phyloP scores from a whole-genome alignment of 2,329 filamentous ascomycete species.

The Ceratocystis ficicola region DNA sequence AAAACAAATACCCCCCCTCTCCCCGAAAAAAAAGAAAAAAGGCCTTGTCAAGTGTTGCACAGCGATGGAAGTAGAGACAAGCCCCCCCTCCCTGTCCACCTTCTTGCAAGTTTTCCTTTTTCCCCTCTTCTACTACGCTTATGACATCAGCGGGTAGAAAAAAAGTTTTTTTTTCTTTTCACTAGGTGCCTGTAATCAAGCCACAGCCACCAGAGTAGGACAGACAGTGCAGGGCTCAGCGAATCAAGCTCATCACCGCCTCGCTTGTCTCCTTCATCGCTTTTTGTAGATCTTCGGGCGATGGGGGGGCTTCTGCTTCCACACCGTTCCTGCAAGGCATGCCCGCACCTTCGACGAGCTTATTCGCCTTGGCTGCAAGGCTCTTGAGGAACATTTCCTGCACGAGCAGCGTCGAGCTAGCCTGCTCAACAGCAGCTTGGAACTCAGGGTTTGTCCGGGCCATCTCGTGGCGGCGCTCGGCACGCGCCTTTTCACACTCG shows the following conservation, averaged over 20 bases:
- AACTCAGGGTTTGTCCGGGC: constrained; percentile 10
- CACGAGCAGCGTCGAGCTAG: constrained; percentile 16
- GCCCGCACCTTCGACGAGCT: constrained; percentile 8
- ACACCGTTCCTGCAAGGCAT: constrained; percentile 3
- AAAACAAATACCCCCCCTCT: neutral
- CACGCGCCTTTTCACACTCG: constrained; percentile 13
- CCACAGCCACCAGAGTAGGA: neutral
- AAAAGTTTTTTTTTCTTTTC: neutral
- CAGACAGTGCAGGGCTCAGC: constrained; percentile 5
- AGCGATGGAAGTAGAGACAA: neutral
- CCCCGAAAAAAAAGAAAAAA: neutral
- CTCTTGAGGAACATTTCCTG: constrained; percentile 20
- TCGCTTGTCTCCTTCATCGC: constrained; percentile 17
- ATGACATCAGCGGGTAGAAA: constrained; percentile 9
- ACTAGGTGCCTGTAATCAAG: neutral
- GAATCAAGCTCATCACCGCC: constrained; percentile 19
- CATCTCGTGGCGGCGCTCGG: constrained; percentile 1
- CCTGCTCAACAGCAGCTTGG: constrained; percentile 14
- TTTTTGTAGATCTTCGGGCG: constrained; percentile 9
- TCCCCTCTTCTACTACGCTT: neutral
- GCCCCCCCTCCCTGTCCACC: constrained; percentile 2
- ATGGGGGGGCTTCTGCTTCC: neutral
- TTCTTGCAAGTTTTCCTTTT: neutral
- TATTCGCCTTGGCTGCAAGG: constrained; percentile 17
- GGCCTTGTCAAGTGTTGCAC: too few relatives aligned